Evolutionary conservation across 176 grass and related monocot species (phyloP).

Genomic region (Ampelocalamus luodianensis): DNA sequence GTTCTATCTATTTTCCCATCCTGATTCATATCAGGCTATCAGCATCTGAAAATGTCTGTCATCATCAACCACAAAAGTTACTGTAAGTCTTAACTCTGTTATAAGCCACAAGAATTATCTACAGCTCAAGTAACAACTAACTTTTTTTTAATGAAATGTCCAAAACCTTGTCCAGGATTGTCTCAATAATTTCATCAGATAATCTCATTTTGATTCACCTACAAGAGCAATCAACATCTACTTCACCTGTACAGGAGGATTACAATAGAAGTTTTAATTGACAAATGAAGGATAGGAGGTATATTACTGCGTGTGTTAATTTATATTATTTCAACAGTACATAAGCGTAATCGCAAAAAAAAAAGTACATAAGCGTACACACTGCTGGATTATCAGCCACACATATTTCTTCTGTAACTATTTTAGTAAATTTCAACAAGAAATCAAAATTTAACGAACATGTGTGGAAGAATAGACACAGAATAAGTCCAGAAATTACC

Average conservation of each 20-base stretch:
- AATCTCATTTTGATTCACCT: slow-evolving; percentile 94
- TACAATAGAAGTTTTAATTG: slow-evolving; percentile 28
- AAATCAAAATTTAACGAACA: slow-evolving; percentile 18
- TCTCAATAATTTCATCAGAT: slow-evolving; percentile 86
- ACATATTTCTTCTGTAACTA: neutral
- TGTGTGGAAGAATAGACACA: slow-evolving; percentile 13
- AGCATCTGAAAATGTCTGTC: slow-evolving; percentile 89
- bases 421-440: slow-evolving; percentile 10
- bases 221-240: slow-evolving; percentile 97
- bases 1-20: slow-evolving; percentile 95
- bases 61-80: slow-evolving; percentile 40
- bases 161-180: slow-evolving; percentile 91
- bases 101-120: slow-evolving; percentile 21
- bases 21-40: slow-evolving; percentile 83
- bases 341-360: neutral
- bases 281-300: neutral
- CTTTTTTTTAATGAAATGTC: slow-evolving; percentile 39
- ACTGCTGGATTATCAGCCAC: neutral
- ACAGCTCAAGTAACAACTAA: slow-evolving; percentile 14
- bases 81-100: slow-evolving; percentile 30
- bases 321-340: slow-evolving; percentile 11
- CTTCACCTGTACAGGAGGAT: slow-evolving; percentile 74
- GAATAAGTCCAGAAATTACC: slow-evolving; percentile 48
- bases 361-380: neutral
- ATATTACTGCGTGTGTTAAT: neutral